These are phyloP conservation scores for Globisporangium emineosum DNA, from an alignment of 352 stramenopile genomes.

Conservation along the genomic window DNA sequence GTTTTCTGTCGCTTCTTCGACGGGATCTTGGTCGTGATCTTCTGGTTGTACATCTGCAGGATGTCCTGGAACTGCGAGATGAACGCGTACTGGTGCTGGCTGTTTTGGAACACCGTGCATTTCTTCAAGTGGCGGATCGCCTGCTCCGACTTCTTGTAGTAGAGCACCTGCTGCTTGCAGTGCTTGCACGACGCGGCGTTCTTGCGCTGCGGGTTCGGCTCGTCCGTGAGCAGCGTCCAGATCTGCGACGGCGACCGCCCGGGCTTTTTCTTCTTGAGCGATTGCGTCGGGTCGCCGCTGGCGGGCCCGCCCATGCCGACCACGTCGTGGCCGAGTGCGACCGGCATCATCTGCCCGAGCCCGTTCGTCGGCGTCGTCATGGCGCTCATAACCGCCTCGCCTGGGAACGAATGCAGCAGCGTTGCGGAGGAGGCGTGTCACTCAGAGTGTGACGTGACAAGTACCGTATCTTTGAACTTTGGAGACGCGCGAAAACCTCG, in stretches of 20 bases:
- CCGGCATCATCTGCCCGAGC: slow-evolving; percentile 18
- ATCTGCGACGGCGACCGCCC: slow-evolving; percentile 66
- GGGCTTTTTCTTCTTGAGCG: slow-evolving; percentile 75
- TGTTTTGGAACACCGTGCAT: slow-evolving; percentile 71
- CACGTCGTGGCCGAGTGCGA: slow-evolving; percentile 16
- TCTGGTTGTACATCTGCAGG: slow-evolving; percentile 80
- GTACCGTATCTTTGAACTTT: slow-evolving; percentile 1
- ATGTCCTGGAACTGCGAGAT: slow-evolving; percentile 79
- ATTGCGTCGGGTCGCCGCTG: slow-evolving; percentile 1
- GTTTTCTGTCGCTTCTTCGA: slow-evolving; percentile 66
- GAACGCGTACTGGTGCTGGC: slow-evolving; percentile 81
- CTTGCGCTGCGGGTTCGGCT: slow-evolving; percentile 71
- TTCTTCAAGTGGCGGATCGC: slow-evolving; percentile 82
- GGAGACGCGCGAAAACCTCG: neutral
- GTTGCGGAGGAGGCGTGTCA: neutral
- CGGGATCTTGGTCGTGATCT: slow-evolving; percentile 63
- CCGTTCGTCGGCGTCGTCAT: slow-evolving; percentile 18
- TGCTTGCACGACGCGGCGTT: slow-evolving; percentile 80
- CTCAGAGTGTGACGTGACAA: neutral
- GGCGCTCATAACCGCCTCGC: slow-evolving; percentile 12
- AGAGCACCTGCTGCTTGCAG: slow-evolving; percentile 81
- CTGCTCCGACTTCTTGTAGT: slow-evolving; percentile 88
- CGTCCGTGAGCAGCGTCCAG: slow-evolving; percentile 81
- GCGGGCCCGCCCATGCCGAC: slow-evolving; percentile 1
- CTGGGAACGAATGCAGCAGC: neutral